Conservation (phyloP, 371 early-diverging fungal species). For the Mucor piriformis region DNA sequence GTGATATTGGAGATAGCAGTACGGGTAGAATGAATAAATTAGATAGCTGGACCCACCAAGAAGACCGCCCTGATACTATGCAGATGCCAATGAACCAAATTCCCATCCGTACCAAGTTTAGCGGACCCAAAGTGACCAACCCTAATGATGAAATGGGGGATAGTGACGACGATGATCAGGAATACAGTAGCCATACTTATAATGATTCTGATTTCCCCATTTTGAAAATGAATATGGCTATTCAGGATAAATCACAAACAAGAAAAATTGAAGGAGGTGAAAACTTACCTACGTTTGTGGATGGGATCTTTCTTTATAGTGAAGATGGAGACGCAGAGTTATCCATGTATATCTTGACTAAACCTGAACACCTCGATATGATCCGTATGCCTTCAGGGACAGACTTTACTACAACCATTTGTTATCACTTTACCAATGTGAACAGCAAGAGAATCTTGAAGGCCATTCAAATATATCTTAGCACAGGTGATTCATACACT, state of each 20-base stretch:
- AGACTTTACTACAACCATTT: slow-evolving; percentile 17
- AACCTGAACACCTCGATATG: slow-evolving; percentile 13
- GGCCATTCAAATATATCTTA: slow-evolving; percentile 34
- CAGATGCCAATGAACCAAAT: slow-evolving; percentile 31
- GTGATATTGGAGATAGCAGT: neutral
- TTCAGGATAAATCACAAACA: neutral
- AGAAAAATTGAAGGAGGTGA: neutral
- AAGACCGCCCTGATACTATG: slow-evolving; percentile 36
- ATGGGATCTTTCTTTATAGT: slow-evolving; percentile 1
- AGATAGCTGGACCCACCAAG: slow-evolving; percentile 24
- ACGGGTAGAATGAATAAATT: neutral
- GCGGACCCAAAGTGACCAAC: slow-evolving; percentile 28
- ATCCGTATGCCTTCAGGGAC: slow-evolving; percentile 9
- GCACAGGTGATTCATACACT: slow-evolving; percentile 32
- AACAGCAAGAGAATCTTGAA: slow-evolving; percentile 15
- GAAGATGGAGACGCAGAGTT: neutral
- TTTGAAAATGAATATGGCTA: neutral
- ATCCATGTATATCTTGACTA: slow-evolving; percentile 5
- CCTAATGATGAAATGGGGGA: slow-evolving; percentile 1
- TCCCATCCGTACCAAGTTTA: slow-evolving; percentile 20
- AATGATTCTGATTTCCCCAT: neutral
- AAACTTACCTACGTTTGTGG: slow-evolving; percentile 1
- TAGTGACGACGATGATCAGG: neutral
- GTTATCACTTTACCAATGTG: slow-evolving; percentile 13
- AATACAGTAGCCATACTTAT: too few relatives aligned